A percentile compares a stretch with the other conserved stretches of the same genome.
Conservation (phyloP, 1,139 yeast genomes). For the Meyerozyma smithsonii region DNA sequence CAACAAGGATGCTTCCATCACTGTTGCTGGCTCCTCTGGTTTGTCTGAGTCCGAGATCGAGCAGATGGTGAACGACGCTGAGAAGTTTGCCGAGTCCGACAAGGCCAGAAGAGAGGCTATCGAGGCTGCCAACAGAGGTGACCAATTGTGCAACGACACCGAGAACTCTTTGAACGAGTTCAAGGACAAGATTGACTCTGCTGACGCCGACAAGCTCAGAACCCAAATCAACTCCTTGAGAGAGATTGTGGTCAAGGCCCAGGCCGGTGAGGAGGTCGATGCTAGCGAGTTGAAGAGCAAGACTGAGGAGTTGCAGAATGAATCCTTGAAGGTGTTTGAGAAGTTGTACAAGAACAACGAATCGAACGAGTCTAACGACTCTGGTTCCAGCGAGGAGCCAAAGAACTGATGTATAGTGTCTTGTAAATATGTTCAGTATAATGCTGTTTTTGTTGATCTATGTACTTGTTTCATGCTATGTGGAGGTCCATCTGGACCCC, state of each 20-base stretch:
- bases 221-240: slow-evolving; percentile 74
- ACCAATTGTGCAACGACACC: slow-evolving; percentile 93
- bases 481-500: slow-evolving; percentile 14
- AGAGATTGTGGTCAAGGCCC: slow-evolving; percentile 90
- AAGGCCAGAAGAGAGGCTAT: slow-evolving; percentile 92
- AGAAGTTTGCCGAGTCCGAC: slow-evolving; percentile 95
- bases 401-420: slow-evolving; percentile 30
- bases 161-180: slow-evolving; percentile 92
- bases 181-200: slow-evolving; percentile 86
- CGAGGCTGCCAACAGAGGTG: slow-evolving; percentile 96
- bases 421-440: slow-evolving; percentile 12
- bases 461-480: slow-evolving; percentile 1
- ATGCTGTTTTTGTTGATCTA: slow-evolving; percentile 5
- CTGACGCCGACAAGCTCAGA: slow-evolving; percentile 82
- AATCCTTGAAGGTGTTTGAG: slow-evolving; percentile 91
- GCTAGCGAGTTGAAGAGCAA: slow-evolving; percentile 82
- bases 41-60: slow-evolving; percentile 94
- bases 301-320: slow-evolving; percentile 91
- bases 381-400: slow-evolving; percentile 31
- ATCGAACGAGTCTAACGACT: slow-evolving; percentile 19
- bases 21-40: slow-evolving; percentile 98
- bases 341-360: slow-evolving; percentile 83
- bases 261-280: slow-evolving; percentile 85
- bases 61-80: slow-evolving; percentile 98
- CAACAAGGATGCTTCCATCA: slow-evolving; percentile 96